phyloP scores from a whole-genome alignment of 257 asterid species.

The Osmanthus fragrans region DNA sequence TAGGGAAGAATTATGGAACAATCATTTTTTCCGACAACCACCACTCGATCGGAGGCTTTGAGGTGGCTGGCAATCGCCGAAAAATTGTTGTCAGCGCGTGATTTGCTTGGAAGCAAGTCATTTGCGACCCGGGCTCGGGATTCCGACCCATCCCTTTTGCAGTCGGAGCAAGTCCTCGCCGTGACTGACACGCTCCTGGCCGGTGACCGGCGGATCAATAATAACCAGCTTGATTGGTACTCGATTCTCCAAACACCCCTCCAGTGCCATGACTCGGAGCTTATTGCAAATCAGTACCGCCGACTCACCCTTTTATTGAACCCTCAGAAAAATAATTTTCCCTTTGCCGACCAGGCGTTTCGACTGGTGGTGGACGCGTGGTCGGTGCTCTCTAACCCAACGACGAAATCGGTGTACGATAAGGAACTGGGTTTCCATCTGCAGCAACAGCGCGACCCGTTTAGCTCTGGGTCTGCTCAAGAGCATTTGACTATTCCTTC shows the following conservation, averaged over 20 bases:
- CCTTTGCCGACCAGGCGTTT: constrained; percentile 83
- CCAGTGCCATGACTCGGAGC: constrained; percentile 63
- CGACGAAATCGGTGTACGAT: constrained; percentile 64
- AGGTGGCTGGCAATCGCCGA: constrained; percentile 87
- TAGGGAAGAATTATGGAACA: constrained; percentile 54
- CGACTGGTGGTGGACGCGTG: constrained; percentile 76
- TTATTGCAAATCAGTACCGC: constrained; percentile 65
- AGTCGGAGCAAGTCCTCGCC: constrained; percentile 82
- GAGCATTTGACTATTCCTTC: constrained; percentile 22
- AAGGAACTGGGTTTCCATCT: constrained; percentile 52
- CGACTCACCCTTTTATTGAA: constrained; percentile 56
- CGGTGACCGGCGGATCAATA: constrained; percentile 76
- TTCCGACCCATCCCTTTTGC: constrained; percentile 72
- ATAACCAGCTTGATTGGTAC: constrained; percentile 70
- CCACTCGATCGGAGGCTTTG: constrained; percentile 78
- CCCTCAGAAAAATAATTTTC: constrained; percentile 71
- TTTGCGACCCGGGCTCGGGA: constrained; percentile 93
- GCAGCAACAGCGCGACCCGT: constrained; percentile 40
- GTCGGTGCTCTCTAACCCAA: constrained; percentile 72
- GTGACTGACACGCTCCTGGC: constrained; percentile 84
- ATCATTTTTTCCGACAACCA: constrained; percentile 69
- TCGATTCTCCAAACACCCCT: constrained; percentile 65
- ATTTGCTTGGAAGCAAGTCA: constrained; percentile 77
- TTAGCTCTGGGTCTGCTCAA: constrained; percentile 32
- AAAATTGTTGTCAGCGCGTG: constrained; percentile 81